These are phyloP conservation scores for Solanum virginianum DNA, from an alignment of 257 asterid species.

Conservation along the genomic window DNA sequence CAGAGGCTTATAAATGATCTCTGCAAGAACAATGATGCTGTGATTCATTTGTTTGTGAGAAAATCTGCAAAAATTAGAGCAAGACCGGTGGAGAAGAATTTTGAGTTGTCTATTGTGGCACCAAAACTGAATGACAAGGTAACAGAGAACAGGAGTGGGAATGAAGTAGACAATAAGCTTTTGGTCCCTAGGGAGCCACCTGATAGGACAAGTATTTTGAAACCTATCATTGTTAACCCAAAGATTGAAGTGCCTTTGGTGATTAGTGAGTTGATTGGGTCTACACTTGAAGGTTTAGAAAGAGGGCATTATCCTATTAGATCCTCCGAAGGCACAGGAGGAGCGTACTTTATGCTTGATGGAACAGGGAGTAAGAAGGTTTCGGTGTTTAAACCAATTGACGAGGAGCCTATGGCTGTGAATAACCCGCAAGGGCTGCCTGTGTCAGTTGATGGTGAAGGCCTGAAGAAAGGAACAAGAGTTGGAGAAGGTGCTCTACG, in stretches of 20 bases:
- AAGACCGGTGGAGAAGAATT: slow-evolving; percentile 51
- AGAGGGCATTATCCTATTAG: slow-evolving; percentile 50
- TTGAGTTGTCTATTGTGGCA: slow-evolving; percentile 57
- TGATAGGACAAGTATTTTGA: slow-evolving; percentile 31
- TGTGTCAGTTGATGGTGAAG: slow-evolving; percentile 71
- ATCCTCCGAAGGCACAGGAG: slow-evolving; percentile 89
- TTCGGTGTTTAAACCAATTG: slow-evolving; percentile 78
- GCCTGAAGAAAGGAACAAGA: slow-evolving; percentile 83
- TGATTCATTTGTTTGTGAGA: slow-evolving; percentile 67
- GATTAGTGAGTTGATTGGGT: slow-evolving; percentile 34
- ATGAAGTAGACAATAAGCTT: slow-evolving; percentile 12
- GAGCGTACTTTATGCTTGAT: slow-evolving; percentile 80
- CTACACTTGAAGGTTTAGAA: slow-evolving; percentile 50
- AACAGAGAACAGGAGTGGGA: slow-evolving; percentile 11
- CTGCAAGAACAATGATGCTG: slow-evolving; percentile 54
- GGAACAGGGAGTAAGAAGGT: slow-evolving; percentile 40
- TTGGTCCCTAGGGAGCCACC: slow-evolving; percentile 25
- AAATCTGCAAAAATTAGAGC: slow-evolving; percentile 68
- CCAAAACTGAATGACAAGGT: slow-evolving; percentile 15
- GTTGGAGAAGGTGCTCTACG: slow-evolving; percentile 89
- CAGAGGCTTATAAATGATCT: slow-evolving; percentile 61
- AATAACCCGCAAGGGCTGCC: slow-evolving; percentile 91
- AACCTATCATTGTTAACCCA: slow-evolving; percentile 63
- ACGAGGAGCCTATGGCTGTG: slow-evolving; percentile 90
- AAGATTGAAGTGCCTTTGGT: slow-evolving; percentile 47